These are phyloP conservation scores for Dryas integrifolia DNA, from an alignment of 331 rosid genomes.

Conservation along the genomic window DNA sequence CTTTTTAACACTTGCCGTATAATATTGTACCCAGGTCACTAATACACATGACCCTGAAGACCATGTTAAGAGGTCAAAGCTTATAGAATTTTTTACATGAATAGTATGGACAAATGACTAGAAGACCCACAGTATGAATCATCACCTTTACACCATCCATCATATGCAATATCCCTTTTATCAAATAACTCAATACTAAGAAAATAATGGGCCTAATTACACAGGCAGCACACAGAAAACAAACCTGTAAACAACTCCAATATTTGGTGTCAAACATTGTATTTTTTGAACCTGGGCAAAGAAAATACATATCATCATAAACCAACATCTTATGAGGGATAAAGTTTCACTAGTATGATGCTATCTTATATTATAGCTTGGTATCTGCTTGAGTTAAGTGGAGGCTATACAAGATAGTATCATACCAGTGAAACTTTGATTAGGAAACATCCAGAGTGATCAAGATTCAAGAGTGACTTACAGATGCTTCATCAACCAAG, in stretches of 20 bases:
- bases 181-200: background rate
- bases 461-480: constrained; percentile 29
- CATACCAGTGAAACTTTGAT: background rate
- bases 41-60: background rate
- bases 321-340: background rate
- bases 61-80: background rate
- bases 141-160: background rate
- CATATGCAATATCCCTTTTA: background rate
- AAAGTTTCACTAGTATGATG: background rate
- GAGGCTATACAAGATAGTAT: background rate
- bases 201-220: background rate
- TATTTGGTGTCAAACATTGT: constrained; percentile 79
- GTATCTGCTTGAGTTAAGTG: no score
- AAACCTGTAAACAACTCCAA: constrained; percentile 94
- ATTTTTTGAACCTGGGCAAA: constrained; percentile 80
- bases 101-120: background rate
- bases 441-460: constrained; percentile 1
- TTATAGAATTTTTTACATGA: background rate
- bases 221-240: constrained; percentile 16
- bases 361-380: no score
- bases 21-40: background rate
- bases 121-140: background rate
- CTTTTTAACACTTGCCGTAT: background rate
- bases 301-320: constrained; percentile 15
- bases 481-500: constrained; percentile 79